Evolutionary conservation across 208 protist genomes (phyloP), one percentile per base, ranked within the genome.

Genomic region (Acanthamoeba rhysodes): DNA sequence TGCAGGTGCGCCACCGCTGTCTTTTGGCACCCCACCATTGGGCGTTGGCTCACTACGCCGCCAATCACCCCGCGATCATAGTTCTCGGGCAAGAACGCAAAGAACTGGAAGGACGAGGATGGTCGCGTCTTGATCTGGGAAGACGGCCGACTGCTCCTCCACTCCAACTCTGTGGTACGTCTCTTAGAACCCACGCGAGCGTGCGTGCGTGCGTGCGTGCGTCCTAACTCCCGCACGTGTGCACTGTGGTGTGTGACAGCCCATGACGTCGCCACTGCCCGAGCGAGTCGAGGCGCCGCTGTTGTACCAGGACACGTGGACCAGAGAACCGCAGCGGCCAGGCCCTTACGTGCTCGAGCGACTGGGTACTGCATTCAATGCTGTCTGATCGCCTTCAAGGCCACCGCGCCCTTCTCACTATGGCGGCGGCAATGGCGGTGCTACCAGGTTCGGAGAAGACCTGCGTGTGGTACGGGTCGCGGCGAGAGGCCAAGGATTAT

Each of bases 271-370:
- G 24, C 66, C 32, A 22, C 24, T 34, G 66, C n/a, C 14, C 0
- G 32, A 20, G 32, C 70, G 70, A 4, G 9, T 78, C 6, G 70
- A 78, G 32, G 70, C 70, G 37, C 70, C 70, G 10, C 20, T 45
- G 29, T 27, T 50, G 70, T 78, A 45, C 18, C 70, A 78, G 70
- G 34, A 78, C n/a, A 78, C 70, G 22, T 78, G 70, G 70, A 78
- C 70, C 29, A 27, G 27, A 0, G 6, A 9, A n/a, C 70, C 70
- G 14, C 70, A 78, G 32, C 70, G 70, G 14, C 70, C 70, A 78
- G 70, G 70, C 16, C 70, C 70, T 18, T 12, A 29, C 22, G 32
- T 78, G 29, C 37, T 78, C 9, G 70, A 78, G 32, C 70, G 70
- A 4, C 10, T 50, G 32, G 70, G 70, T 74, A 18, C 66, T 29